Conservation (phyloP, 352 stramenopile genomes). For the Sclerospora graminicola region DNA sequence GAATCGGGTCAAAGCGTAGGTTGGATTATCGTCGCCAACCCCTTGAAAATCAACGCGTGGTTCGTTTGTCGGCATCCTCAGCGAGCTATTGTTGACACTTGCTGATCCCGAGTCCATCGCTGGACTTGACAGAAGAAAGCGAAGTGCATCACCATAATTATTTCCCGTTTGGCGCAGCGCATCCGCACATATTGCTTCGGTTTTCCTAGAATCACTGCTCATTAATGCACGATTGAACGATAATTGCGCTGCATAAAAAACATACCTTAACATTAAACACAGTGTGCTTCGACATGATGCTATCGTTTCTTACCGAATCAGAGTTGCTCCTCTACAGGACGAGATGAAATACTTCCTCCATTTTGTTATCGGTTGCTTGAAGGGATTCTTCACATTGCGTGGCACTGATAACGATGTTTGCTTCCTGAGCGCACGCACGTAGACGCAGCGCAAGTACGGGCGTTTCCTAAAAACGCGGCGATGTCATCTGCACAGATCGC, state of each 20-base stretch:
- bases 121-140: slow-evolving; percentile 40
- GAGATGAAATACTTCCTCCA: slow-evolving; percentile 19
- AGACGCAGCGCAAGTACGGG: slow-evolving; percentile 19
- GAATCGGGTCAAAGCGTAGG: slow-evolving; percentile 60
- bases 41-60: slow-evolving; percentile 50
- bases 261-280: slow-evolving; percentile 3
- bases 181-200: slow-evolving; percentile 42
- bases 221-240: slow-evolving; percentile 29
- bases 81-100: neutral
- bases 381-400: slow-evolving; percentile 39
- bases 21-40: slow-evolving; percentile 72
- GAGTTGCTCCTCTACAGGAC: slow-evolving; percentile 6
- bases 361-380: slow-evolving; percentile 15
- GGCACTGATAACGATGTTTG: slow-evolving; percentile 14
- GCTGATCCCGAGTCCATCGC: slow-evolving; percentile 17
- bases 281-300: neutral
- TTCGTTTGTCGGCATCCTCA: slow-evolving; percentile 4
- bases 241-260: slow-evolving; percentile 17
- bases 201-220: slow-evolving; percentile 38
- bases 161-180: slow-evolving; percentile 41
- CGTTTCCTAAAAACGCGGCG: slow-evolving; percentile 10
- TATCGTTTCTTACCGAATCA: slow-evolving; percentile 7
- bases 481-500: slow-evolving; percentile 6
- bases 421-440: slow-evolving; percentile 18
- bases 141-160: slow-evolving; percentile 39